These are phyloP conservation scores for Globisporangium rhizosaccharum DNA, from an alignment of 352 stramenopile genomes.

Conservation along the genomic window DNA sequence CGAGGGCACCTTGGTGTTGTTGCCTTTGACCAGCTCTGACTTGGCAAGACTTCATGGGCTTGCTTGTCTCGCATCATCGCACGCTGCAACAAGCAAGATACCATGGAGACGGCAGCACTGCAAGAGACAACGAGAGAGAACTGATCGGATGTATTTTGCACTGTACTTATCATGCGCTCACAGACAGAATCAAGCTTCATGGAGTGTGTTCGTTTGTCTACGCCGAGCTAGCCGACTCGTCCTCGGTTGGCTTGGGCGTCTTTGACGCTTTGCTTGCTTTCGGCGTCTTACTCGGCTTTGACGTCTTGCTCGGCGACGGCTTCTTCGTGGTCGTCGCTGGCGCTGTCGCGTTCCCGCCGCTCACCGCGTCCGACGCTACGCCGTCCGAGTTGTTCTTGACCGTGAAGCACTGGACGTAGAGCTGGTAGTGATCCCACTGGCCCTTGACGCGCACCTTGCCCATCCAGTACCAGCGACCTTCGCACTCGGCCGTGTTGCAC, in stretches of 20 bases:
- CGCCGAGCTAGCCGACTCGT: neutral
- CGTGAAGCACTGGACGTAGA: slow-evolving; percentile 21
- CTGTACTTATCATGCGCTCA: too few relatives aligned
- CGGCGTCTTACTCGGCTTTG: slow-evolving; percentile 5
- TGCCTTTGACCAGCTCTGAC: too few relatives aligned
- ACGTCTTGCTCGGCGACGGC: neutral
- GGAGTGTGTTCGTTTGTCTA: neutral
- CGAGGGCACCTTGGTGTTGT: too few relatives aligned
- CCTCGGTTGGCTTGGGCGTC: slow-evolving; percentile 2
- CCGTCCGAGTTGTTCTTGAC: slow-evolving; percentile 14
- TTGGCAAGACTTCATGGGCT: too few relatives aligned
- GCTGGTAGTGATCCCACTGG: slow-evolving; percentile 23
- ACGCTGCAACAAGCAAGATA: too few relatives aligned
- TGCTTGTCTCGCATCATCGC: too few relatives aligned
- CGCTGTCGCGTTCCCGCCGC: neutral
- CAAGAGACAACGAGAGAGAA: too few relatives aligned
- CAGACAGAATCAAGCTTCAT: neutral
- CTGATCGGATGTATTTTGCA: too few relatives aligned
- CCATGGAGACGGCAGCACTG: too few relatives aligned
- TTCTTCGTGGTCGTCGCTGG: neutral
- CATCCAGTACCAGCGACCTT: slow-evolving; percentile 19
- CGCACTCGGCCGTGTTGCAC: slow-evolving; percentile 17
- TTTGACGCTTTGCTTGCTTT: slow-evolving; percentile 2
- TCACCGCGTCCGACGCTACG: neutral
- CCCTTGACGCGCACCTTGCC: slow-evolving; percentile 20